Conservation (phyloP, 768 basidiomycete genomes). For the Termitomyces sp. region DNA sequence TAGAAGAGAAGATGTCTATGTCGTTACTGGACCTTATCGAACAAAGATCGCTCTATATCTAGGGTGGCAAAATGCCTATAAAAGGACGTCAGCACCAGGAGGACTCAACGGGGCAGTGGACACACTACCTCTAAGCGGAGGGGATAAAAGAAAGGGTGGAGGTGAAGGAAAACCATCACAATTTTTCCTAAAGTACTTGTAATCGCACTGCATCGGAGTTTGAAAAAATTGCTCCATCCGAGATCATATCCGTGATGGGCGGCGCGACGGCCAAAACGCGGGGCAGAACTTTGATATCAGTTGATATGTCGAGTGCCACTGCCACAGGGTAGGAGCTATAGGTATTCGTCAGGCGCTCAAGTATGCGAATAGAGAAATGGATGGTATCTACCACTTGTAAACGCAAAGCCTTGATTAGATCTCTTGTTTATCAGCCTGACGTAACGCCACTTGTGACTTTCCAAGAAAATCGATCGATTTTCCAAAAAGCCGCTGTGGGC, state of each 20-base stretch:
- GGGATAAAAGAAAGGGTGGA: constrained; percentile 31
- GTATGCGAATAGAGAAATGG: too few species aligned
- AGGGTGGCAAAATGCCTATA: constrained; percentile 31
- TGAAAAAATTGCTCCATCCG: constrained; percentile 34
- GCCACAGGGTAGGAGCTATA: too few species aligned
- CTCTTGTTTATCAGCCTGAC: too few species aligned
- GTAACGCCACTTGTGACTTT: too few species aligned
- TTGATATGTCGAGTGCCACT: too few species aligned
- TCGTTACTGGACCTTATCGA: constrained; percentile 48
- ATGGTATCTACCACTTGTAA: too few species aligned
- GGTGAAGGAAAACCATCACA: constrained; percentile 27
- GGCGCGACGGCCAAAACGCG: constrained; percentile 12
- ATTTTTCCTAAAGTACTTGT: constrained; percentile 27
- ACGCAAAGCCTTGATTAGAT: too few species aligned
- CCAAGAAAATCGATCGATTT: too few species aligned
- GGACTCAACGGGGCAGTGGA: constrained; percentile 6
- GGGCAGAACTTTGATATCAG: constrained; percentile 9
- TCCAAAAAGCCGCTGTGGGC: neutral
- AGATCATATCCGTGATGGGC: constrained; percentile 18
- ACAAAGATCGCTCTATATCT: constrained; percentile 67
- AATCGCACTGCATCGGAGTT: constrained; percentile 34
- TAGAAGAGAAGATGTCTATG: constrained; percentile 29
- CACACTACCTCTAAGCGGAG: constrained; percentile 37
- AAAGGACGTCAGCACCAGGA: constrained; percentile 6
- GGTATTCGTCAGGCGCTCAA: too few species aligned